Conservation (phyloP, 257 asterid species). For the Scutellaria galericulata region DNA sequence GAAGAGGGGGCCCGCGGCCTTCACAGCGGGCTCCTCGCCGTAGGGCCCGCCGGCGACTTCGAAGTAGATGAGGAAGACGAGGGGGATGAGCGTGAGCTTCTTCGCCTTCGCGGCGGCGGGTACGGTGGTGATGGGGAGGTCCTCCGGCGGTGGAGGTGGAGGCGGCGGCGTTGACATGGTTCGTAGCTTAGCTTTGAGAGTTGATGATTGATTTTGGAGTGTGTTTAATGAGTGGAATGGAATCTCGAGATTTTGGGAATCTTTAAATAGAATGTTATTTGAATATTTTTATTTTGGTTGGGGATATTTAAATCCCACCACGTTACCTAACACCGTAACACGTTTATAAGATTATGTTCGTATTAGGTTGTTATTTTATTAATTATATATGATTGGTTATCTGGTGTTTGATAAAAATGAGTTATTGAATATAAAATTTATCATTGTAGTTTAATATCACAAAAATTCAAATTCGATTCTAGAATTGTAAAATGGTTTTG, state of each 20-base stretch:
- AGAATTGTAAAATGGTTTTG: too few species aligned
- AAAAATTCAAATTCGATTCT: too few species aligned
- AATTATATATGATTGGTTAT: too few species aligned
- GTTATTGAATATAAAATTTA: too few species aligned
- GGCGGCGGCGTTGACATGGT: conserved; percentile 18
- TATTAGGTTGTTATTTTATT: too few species aligned
- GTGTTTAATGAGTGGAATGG: not conserved
- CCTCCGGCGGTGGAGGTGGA: conserved; percentile 33
- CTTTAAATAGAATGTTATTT: not conserved
- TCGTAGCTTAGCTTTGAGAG: conserved; percentile 11
- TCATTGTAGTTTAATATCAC: too few species aligned
- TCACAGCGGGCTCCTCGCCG: conserved; percentile 88
- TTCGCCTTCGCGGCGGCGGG: conserved; percentile 24
- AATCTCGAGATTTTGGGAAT: not conserved
- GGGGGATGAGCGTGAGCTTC: conserved; percentile 78
- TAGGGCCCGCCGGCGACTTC: conserved; percentile 94
- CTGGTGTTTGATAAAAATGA: too few species aligned
- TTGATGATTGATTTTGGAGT: not conserved
- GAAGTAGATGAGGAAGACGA: conserved; percentile 81
- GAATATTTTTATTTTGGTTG: too few species aligned
- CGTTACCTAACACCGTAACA: too few species aligned
- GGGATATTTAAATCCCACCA: too few species aligned
- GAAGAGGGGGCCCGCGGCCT: conserved; percentile 80
- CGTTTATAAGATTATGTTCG: too few species aligned
- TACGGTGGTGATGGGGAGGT: conserved; percentile 46